Base-by-base conservation (phyloP, 2,329 filamentous ascomycete species). In the Aspergillus novofumigatus region DNA sequence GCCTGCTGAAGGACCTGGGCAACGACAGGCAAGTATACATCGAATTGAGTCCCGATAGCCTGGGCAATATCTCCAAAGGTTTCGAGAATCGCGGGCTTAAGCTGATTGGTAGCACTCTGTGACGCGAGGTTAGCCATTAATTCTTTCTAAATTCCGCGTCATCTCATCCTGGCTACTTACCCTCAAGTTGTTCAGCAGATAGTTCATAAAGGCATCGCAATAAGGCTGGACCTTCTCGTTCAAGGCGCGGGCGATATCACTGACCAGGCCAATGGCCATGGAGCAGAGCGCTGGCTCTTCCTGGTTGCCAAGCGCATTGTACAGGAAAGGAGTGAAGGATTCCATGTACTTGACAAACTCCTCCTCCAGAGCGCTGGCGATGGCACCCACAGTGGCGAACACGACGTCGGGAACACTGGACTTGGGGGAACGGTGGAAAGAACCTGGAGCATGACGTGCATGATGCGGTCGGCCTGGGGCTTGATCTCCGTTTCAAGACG, bases 281-380 rank as follows among this genome's bases (percentile, higher is more conserved):
- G 93, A 89, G 82, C 94, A 97, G 60, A 97, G 84, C 74, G 87
- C 89, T 38, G 92, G 90, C 78, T 97, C 94, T 63, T 99, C 93
- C 72, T 96, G 92, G 81, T 97, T 97, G 69, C 88, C 89, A 29
- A 99, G 86, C 28, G 94, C 94, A 66, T 91, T 95, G 82, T 94
- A 94, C 51, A 99, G 81, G 84, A 91, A 97, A 9, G 92, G 92
- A 48, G 87, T 83, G 76, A 99, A 99, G 1, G 91, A 86, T 45
- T 96, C 91, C 93, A 99, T 97, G 81, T 99, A 99, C 80, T 95
- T 94, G 73, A 88, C 80, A 75, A 99, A 99, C 65, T 93, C 91
- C 54, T 92, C 91, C 72, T 97, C 92, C 69, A 97, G 83, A 42
- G 92, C 90, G 67, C 90, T 96, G 44, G 94, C 90, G 59, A 99